Evolutionary conservation across 352 stramenopile species (phyloP).

Genomic region (Phytophthora pisi): DNA sequence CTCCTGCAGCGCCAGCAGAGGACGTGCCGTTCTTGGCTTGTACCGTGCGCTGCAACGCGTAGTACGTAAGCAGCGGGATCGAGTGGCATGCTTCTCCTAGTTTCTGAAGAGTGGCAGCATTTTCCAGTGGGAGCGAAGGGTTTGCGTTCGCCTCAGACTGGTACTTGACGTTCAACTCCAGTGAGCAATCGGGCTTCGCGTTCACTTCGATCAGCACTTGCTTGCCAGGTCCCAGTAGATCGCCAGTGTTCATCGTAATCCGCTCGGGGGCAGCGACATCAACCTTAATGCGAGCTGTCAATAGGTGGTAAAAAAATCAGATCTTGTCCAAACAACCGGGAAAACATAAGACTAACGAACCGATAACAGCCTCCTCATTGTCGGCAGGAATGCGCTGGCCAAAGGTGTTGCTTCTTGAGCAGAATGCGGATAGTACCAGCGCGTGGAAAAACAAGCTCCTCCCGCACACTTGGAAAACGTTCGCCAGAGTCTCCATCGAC

Average conservation of each 20-base stretch:
- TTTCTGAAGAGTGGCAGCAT: slow-evolving; percentile 52
- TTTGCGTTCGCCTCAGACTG: slow-evolving; percentile 41
- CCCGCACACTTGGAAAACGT: slow-evolving; percentile 80
- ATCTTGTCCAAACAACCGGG: not conserved
- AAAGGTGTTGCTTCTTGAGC: slow-evolving; percentile 72
- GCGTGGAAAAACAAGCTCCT: slow-evolving; percentile 90
- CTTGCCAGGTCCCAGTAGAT: slow-evolving; percentile 57
- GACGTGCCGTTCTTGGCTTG: slow-evolving; percentile 49
- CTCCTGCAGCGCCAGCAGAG: slow-evolving; percentile 12
- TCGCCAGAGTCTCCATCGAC: slow-evolving; percentile 64
- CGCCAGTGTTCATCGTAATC: slow-evolving; percentile 80
- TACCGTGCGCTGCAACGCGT: slow-evolving; percentile 63
- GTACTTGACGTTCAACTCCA: slow-evolving; percentile 72
- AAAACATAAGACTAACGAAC: slow-evolving; percentile 31
- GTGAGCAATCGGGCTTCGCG: slow-evolving; percentile 62
- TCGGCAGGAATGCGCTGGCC: slow-evolving; percentile 64
- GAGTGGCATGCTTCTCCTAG: slow-evolving; percentile 68
- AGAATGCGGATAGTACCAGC: slow-evolving; percentile 77
- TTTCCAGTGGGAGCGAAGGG: slow-evolving; percentile 41
- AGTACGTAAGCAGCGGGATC: slow-evolving; percentile 81
- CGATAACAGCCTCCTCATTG: slow-evolving; percentile 67
- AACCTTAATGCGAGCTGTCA: slow-evolving; percentile 74
- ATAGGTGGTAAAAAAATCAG: not conserved
- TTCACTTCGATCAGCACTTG: slow-evolving; percentile 76
- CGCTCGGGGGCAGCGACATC: slow-evolving; percentile 78